A percentile compares a stretch with the other conserved stretches of the same genome.
Conservation (phyloP, 768 basidiomycete genomes). For the Tylopilus plumbeoviolaceoides region DNA sequence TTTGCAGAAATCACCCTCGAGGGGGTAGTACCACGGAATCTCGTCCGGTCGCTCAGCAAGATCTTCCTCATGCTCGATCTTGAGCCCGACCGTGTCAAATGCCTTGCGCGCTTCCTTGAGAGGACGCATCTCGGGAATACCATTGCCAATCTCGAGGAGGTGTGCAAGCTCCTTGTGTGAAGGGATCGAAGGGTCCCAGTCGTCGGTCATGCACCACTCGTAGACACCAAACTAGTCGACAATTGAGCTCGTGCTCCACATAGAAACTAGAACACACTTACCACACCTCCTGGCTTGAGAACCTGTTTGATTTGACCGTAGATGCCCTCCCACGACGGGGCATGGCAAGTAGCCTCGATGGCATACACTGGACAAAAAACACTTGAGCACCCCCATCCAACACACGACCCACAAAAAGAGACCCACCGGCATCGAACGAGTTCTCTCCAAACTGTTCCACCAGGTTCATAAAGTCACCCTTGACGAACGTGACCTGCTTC, state of each 20-base stretch:
- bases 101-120: conserved; percentile 68
- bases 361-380: conserved; percentile 67
- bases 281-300: conserved; percentile 92
- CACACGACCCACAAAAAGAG: not conserved
- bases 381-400: conserved; percentile 1
- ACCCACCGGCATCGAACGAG: conserved; percentile 89
- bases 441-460: conserved; percentile 87
- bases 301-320: conserved; percentile 92
- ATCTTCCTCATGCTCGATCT: conserved; percentile 89
- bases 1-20: conserved; percentile 90
- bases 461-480: conserved; percentile 97
- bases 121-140: conserved; percentile 96
- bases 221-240: conserved; percentile 84
- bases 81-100: conserved; percentile 78
- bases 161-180: conserved; percentile 89
- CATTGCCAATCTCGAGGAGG: conserved; percentile 90
- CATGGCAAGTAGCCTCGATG: conserved; percentile 97
- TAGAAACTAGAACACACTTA: conserved; percentile 39
- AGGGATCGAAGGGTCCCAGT: conserved; percentile 82
- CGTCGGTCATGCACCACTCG: conserved; percentile 99
- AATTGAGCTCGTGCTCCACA: not conserved
- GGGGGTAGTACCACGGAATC: conserved; percentile 93
- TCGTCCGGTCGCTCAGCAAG: conserved; percentile 78
- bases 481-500: conserved; percentile 74
- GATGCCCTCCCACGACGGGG: conserved; percentile 93